Evolutionary conservation across 257 asterid species (phyloP).

Genomic region (Ocimum tenuiflorum): DNA sequence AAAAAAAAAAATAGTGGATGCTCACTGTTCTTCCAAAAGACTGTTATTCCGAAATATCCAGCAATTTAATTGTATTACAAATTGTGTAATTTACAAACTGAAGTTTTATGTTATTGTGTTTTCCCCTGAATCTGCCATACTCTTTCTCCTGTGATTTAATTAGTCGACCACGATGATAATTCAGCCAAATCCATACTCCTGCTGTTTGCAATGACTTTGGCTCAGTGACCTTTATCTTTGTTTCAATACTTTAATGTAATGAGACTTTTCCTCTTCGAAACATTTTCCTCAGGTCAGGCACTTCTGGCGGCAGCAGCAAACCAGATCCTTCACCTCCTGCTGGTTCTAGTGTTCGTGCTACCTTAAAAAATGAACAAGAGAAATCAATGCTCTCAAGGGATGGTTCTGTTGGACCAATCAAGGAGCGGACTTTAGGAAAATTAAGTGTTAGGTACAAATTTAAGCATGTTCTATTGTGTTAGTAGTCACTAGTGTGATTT

Average conservation of each 20-base stretch:
- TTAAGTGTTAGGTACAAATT: conserved; percentile 69
- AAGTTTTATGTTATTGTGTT: not conserved
- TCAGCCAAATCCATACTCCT: not conserved
- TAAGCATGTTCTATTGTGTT: too few relatives aligned
- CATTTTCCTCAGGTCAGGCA: conserved; percentile 51
- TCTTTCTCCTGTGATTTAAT: not conserved
- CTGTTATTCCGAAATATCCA: not conserved
- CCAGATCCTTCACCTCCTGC: conserved; percentile 53
- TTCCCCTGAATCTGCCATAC: not conserved
- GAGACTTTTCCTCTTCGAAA: conserved; percentile 16
- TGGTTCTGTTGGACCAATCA: conserved; percentile 45
- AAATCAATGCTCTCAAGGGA: conserved; percentile 59
- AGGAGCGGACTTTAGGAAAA: conserved; percentile 58
- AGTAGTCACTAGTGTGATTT: conserved; percentile 19
- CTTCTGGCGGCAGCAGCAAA: conserved; percentile 45
- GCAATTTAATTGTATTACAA: not conserved
- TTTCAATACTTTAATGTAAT: not conserved
- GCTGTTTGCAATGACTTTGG: conserved; percentile 1
- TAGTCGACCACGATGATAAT: not conserved
- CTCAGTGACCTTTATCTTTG: conserved; percentile 11
- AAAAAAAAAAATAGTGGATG: not conserved
- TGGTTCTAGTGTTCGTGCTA: conserved; percentile 53
- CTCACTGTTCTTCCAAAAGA: not conserved
- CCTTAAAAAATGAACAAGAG: conserved; percentile 67
- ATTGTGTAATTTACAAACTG: not conserved